phyloP scores from a whole-genome alignment of 2,329 filamentous ascomycete genomes.

The Aspergillus neoniger region DNA sequence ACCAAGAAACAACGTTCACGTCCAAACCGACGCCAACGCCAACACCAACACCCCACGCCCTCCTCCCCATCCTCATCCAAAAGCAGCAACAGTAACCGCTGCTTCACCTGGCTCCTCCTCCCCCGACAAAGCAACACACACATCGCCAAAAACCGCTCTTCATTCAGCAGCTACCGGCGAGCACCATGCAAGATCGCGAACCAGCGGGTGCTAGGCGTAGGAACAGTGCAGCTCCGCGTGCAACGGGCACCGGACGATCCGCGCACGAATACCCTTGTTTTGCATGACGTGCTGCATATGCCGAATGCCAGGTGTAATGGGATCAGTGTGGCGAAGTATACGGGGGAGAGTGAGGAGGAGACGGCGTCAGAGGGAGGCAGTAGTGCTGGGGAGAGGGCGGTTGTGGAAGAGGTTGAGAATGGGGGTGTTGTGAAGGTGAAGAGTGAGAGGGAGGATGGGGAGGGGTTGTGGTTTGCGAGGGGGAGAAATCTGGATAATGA shows the following conservation, averaged over 20 bases:
- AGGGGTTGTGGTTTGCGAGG: slow-evolving; percentile 10
- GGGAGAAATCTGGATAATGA: not conserved
- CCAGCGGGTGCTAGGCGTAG: slow-evolving; percentile 22
- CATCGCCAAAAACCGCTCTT: slow-evolving; percentile 26
- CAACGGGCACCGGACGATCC: slow-evolving; percentile 16
- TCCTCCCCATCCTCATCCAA: not conserved
- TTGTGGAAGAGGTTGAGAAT: not conserved
- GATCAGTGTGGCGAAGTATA: slow-evolving; percentile 18
- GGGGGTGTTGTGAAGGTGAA: slow-evolving; percentile 6
- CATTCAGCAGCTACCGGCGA: slow-evolving; percentile 23
- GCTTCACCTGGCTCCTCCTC: slow-evolving; percentile 27
- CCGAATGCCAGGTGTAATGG: slow-evolving; percentile 25
- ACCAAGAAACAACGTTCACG: not conserved
- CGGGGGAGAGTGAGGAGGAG: slow-evolving; percentile 1
- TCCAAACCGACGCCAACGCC: not conserved
- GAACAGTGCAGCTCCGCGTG: slow-evolving; percentile 20
- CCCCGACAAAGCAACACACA: slow-evolving; percentile 20
- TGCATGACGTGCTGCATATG: slow-evolving; percentile 24
- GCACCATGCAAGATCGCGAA: slow-evolving; percentile 20
- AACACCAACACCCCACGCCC: not conserved
- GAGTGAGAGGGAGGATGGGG: slow-evolving; percentile 7
- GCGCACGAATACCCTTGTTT: slow-evolving; percentile 15
- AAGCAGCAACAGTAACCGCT: slow-evolving; percentile 14
- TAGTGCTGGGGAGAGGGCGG: not conserved
- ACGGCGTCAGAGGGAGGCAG: too few relatives aligned